Percentiles rank a stretch among this genome's conserved stretches.
Conservation (phyloP, 768 basidiomycete species). For the Hortiboletus flavorubellus region DNA sequence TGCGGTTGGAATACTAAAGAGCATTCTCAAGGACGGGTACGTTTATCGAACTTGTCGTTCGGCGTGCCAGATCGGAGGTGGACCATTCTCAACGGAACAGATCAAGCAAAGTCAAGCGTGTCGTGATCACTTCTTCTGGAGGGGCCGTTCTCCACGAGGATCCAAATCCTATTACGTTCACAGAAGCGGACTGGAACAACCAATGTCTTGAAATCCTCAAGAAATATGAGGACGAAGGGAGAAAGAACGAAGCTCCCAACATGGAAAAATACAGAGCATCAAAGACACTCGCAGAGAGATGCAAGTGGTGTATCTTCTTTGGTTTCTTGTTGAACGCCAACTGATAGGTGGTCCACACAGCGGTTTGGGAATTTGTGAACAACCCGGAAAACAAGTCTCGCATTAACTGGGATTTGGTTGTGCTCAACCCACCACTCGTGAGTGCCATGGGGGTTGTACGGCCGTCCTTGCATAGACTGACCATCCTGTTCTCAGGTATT, state of each 20-base stretch:
- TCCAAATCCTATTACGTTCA: slow-evolving; percentile 32
- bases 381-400: slow-evolving; percentile 27
- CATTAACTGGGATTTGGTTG: slow-evolving; percentile 38
- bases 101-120: slow-evolving; percentile 52
- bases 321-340: not conserved
- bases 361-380: slow-evolving; percentile 48
- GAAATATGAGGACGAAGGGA: slow-evolving; percentile 47
- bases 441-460: not conserved
- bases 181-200: slow-evolving; percentile 62
- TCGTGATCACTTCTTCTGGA: slow-evolving; percentile 66
- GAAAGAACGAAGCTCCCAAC: slow-evolving; percentile 33
- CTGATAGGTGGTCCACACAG: slow-evolving; percentile 13
- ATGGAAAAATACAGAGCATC: slow-evolving; percentile 51
- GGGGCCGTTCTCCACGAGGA: slow-evolving; percentile 41
- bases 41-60: not conserved
- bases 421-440: slow-evolving; percentile 40
- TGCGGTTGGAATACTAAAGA: slow-evolving; percentile 59
- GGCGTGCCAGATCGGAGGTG: not conserved
- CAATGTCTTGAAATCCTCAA: slow-evolving; percentile 36
- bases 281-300: slow-evolving; percentile 64
- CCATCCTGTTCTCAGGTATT: slow-evolving; percentile 20
- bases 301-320: slow-evolving; percentile 22
- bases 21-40: slow-evolving; percentile 53
- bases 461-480: not conserved
- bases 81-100: not conserved